Evolutionary conservation across 129 eudicot genomes (phyloP), one percentile per base, ranked within the genome.

Genomic region (Artemisia argyi): DNA sequence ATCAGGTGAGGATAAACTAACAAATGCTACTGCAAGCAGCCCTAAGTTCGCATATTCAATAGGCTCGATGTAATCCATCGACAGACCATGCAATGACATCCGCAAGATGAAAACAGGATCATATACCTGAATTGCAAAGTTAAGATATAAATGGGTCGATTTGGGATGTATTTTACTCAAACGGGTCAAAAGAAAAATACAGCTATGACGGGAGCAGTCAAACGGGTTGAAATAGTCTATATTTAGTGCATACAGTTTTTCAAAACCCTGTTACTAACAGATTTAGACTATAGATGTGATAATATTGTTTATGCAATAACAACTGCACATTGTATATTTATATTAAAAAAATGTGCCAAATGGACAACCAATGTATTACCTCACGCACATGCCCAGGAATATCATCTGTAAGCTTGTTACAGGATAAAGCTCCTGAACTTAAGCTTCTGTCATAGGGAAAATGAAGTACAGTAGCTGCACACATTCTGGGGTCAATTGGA

Each of bases 61-160:
- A 20, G 98, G 91, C 59, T 90, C 97, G 48, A 94, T 58, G 82
- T 83, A 90, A 48, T 86, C 85, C 89, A 88, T 81, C 3, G 95
- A 84, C 83, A 94, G 83, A 58, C 90, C 80, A 70, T 94, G 96
- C 71, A 88, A 79, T 16, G 98, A 86, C 83, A 94, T 84, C 8
- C 82, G 89, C 81, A 94, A 81, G 76, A 94, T 85, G 83, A 85
- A 94, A 73, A 90, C 87, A 30, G 98, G 97, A 76, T 94, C 97
- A 80, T 94, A 94, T 32, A 74, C 74, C 59, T 68, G 87, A 61
- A 46, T 70, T 70, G 65, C 71, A 64, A 62, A 67, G 48, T 44
- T 9, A 70, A 73, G 57, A 80, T 61, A 68, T 39, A 17, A 44
- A 66, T 9, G 51, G 51, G 68, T 35, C 26, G 14, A 32, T 63